Conservation (phyloP, 2,329 filamentous ascomycete species). For the Botrytis cinerea region DNA sequence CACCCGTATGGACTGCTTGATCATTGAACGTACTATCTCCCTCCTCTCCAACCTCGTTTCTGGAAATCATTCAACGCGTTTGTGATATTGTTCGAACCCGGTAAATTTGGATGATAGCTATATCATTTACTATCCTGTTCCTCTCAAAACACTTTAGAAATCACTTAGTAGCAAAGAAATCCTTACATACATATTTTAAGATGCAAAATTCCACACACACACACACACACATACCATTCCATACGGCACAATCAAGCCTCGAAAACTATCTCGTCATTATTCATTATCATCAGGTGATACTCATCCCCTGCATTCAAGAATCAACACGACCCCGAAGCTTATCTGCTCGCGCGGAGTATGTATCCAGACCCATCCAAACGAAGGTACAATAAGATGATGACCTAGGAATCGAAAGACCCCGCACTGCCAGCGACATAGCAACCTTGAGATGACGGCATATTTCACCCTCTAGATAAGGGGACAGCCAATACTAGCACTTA, state of each 20-base stretch:
- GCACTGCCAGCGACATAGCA: background rate
- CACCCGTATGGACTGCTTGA: background rate
- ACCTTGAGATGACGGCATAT: background rate
- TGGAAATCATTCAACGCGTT: background rate
- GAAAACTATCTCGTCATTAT: background rate
- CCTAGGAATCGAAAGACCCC: background rate
- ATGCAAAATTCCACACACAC: background rate
- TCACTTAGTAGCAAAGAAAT: background rate
- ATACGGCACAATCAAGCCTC: background rate
- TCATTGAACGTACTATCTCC: background rate
- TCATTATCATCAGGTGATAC: background rate
- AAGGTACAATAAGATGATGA: background rate
- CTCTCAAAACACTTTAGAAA: background rate
- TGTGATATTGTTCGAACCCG: background rate
- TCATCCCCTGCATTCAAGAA: background rate
- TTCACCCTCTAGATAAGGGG: background rate
- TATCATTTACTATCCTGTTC: background rate
- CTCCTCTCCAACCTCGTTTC: background rate
- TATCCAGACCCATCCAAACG: background rate
- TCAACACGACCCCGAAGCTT: background rate
- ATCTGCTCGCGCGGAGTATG: background rate
- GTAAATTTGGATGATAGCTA: background rate
- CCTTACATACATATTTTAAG: background rate
- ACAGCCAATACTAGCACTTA: background rate
- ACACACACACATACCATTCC: background rate